Evolutionary conservation across 768 basidiomycete species (phyloP).

Genomic region (Cystofilobasidium ferigula): DNA sequence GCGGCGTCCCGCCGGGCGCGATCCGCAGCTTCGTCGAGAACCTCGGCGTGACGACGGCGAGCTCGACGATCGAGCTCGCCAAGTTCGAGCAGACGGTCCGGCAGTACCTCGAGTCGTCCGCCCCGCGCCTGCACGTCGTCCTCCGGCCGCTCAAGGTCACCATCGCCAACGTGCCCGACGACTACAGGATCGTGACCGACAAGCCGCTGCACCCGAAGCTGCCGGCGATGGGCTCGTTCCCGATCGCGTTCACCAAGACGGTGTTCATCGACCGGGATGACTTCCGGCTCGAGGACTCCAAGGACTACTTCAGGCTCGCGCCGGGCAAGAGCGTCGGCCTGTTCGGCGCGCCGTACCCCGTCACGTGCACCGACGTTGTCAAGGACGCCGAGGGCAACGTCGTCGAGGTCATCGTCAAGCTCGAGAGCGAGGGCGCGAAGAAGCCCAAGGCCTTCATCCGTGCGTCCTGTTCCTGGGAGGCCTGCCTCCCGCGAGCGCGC

Average conservation of each 20-base stretch:
- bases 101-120: slow-evolving; percentile 76
- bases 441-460: slow-evolving; percentile 27
- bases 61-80: slow-evolving; percentile 68
- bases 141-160: slow-evolving; percentile 78
- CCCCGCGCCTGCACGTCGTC: slow-evolving; percentile 82
- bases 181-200: slow-evolving; percentile 68
- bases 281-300: slow-evolving; percentile 80
- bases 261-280: slow-evolving; percentile 80
- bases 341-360: slow-evolving; percentile 81
- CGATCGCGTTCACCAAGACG: slow-evolving; percentile 72
- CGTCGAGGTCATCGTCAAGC: slow-evolving; percentile 61
- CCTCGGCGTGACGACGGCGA: slow-evolving; percentile 81
- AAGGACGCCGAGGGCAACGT: slow-evolving; percentile 63
- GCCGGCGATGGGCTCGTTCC: slow-evolving; percentile 68
- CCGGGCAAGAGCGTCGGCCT: slow-evolving; percentile 96
- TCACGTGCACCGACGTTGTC: slow-evolving; percentile 84
- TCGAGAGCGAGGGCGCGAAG: slow-evolving; percentile 35
- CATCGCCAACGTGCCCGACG: slow-evolving; percentile 80
- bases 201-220: slow-evolving; percentile 92
- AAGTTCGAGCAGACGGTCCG: slow-evolving; percentile 86
- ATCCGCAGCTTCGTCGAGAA: slow-evolving; percentile 83
- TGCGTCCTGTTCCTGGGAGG: slow-evolving; percentile 2
- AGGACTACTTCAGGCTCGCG: slow-evolving; percentile 93
- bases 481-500: neutral
- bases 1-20: slow-evolving; percentile 93